A percentile compares a stretch with the other conserved stretches of the same genome.
These are phyloP conservation scores for Ogataea zsoltii DNA, from an alignment of 805 yeast genomes.

Conservation along the genomic window DNA sequence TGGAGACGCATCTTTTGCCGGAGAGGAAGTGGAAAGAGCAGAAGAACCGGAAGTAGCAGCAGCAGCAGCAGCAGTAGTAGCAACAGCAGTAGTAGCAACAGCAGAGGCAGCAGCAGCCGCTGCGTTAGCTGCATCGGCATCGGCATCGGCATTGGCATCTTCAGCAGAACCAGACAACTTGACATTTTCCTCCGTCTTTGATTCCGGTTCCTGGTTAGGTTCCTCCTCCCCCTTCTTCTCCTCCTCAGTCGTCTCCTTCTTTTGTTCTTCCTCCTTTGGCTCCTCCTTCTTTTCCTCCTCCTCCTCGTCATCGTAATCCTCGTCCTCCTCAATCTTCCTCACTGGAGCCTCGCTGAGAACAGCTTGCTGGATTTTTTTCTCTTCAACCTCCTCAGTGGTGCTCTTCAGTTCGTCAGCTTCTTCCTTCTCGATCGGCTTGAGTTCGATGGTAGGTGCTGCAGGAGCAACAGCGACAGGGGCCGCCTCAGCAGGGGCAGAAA, in stretches of 20 bases:
- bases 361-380: constrained; percentile 15
- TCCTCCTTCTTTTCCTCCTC: constrained; percentile 11
- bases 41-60: not conserved
- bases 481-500: too few species aligned
- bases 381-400: constrained; percentile 17
- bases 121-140: not conserved
- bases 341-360: constrained; percentile 30
- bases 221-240: not conserved
- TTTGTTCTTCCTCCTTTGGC: constrained; percentile 9
- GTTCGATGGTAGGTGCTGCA: constrained; percentile 25
- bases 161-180: not conserved
- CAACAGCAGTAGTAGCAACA: not conserved
- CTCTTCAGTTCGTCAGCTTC: constrained; percentile 28
- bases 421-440: constrained; percentile 35
- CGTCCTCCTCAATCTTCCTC: constrained; percentile 39
- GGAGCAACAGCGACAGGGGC: not conserved
- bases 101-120: not conserved
- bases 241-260: constrained; percentile 14
- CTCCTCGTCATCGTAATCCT: constrained; percentile 37
- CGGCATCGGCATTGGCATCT: not conserved
- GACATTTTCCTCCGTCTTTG: not conserved
- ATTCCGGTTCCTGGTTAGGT: too few species aligned
- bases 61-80: not conserved
- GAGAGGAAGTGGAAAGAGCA: not conserved
- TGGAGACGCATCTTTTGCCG: not conserved